phyloP scores from a whole-genome alignment of 2,329 filamentous ascomycete genomes.

The Ophiosphaerella korrae region DNA sequence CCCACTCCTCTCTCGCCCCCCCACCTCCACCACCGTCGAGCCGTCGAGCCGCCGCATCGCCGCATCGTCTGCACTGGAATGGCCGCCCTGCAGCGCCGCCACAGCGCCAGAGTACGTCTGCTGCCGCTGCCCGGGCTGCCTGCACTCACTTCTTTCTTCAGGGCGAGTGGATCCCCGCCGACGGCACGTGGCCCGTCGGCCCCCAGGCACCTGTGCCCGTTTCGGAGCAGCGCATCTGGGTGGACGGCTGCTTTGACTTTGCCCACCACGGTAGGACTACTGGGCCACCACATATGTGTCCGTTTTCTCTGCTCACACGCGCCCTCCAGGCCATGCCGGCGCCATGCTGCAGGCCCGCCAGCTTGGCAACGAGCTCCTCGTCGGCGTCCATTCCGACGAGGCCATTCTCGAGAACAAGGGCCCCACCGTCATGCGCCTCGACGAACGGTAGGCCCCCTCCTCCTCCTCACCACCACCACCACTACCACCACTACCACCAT shows the following conservation, averaged over 20 bases:
- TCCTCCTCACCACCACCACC: slow-evolving; percentile 7
- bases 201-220: slow-evolving; percentile 65
- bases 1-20: neutral
- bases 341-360: slow-evolving; percentile 96
- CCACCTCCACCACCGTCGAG: too few species aligned
- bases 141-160: slow-evolving; percentile 4
- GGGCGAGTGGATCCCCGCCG: slow-evolving; percentile 54
- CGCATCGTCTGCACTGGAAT: too few species aligned
- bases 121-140: neutral
- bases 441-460: slow-evolving; percentile 75
- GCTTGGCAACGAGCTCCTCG: slow-evolving; percentile 84
- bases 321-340: slow-evolving; percentile 79
- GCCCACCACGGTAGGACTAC: slow-evolving; percentile 79
- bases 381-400: slow-evolving; percentile 95
- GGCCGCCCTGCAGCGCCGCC: slow-evolving; percentile 39
- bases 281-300: neutral
- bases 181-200: slow-evolving; percentile 67
- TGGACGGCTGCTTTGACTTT: slow-evolving; percentile 99
- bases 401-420: slow-evolving; percentile 96
- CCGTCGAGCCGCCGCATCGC: too few species aligned
- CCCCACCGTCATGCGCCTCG: slow-evolving; percentile 92
- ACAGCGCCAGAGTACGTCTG: slow-evolving; percentile 42
- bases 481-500: slow-evolving; percentile 4
- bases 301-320: slow-evolving; percentile 3
- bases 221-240: slow-evolving; percentile 82